Conservation (phyloP, 345 rosid species). For the Citrus cavaleriei region DNA sequence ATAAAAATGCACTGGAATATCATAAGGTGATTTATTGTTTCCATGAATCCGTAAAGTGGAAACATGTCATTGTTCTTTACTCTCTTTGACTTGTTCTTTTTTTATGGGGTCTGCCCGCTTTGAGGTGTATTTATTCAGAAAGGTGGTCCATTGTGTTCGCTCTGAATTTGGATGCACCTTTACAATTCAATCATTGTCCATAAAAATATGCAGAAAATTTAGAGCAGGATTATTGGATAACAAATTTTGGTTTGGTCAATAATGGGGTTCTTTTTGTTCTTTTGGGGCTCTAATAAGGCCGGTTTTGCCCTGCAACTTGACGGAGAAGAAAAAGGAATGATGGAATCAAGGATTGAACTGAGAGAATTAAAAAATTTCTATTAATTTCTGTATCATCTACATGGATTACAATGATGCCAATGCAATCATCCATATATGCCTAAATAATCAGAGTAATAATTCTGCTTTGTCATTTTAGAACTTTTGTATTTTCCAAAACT, state of each 20-base stretch:
- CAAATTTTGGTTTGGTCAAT: background rate
- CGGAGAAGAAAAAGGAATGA: background rate
- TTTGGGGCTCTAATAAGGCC: background rate
- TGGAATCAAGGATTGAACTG: background rate
- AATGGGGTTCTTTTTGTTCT: background rate
- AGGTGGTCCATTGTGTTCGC: background rate
- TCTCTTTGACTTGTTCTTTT: background rate
- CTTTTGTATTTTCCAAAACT: slow-evolving; percentile 21
- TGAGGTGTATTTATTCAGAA: background rate
- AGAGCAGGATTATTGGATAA: background rate
- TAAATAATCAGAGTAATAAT: slow-evolving; percentile 1
- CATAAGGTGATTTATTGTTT: slow-evolving; percentile 1
- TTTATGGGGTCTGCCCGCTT: background rate
- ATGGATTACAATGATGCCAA: slow-evolving; percentile 7
- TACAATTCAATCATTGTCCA: background rate
- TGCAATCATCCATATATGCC: background rate
- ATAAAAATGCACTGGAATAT: background rate
- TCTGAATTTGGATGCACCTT: slow-evolving; percentile 3
- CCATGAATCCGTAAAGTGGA: slow-evolving; percentile 15
- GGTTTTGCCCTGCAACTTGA: background rate
- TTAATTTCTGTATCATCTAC: background rate
- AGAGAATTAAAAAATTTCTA: background rate
- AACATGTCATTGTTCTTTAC: slow-evolving; percentile 17
- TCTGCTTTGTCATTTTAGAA: slow-evolving; percentile 12
- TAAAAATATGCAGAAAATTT: background rate